Conservation (phyloP, 164 flowering plant genomes). For the Vitis amurensis region DNA sequence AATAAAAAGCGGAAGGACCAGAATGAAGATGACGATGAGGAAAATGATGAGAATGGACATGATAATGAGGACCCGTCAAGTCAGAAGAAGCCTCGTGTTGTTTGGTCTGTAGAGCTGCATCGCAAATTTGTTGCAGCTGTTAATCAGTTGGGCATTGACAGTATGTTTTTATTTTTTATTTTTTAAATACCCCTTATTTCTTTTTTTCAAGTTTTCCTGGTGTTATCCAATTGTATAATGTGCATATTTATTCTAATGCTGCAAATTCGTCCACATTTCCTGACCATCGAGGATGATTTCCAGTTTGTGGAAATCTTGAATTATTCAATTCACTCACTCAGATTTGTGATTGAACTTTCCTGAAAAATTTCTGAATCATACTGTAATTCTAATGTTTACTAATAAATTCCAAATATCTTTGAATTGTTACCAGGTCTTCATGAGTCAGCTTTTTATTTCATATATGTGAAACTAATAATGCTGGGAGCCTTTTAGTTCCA, state of each 20-base stretch:
- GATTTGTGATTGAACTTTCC: neutral
- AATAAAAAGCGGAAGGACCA: slow-evolving; percentile 70
- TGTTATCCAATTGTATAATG: too few relatives aligned
- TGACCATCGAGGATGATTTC: too few relatives aligned
- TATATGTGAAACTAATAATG: too few relatives aligned
- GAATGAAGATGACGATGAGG: slow-evolving; percentile 65
- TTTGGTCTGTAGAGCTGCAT: slow-evolving; percentile 87
- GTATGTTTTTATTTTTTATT: slow-evolving; percentile 38
- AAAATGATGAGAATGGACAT: slow-evolving; percentile 47
- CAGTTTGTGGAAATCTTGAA: neutral
- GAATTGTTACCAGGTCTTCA: too few relatives aligned
- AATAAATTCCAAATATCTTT: too few relatives aligned
- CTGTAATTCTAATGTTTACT: too few relatives aligned
- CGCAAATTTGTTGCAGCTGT: slow-evolving; percentile 86
- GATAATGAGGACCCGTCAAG: slow-evolving; percentile 65
- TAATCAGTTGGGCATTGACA: slow-evolving; percentile 80
- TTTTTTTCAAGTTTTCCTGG: too few relatives aligned
- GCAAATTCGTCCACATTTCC: too few relatives aligned
- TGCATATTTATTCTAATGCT: too few relatives aligned
- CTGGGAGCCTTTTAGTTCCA: too few relatives aligned
- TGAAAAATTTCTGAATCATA: too few relatives aligned
- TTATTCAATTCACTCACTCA: neutral
- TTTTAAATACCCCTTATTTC: neutral
- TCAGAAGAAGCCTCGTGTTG: slow-evolving; percentile 86
- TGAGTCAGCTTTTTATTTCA: too few relatives aligned